Evolutionary conservation across 2,329 filamentous ascomycete genomes (phyloP), one percentile per base, ranked within the genome.

Genomic region (Balansia obtecta): DNA sequence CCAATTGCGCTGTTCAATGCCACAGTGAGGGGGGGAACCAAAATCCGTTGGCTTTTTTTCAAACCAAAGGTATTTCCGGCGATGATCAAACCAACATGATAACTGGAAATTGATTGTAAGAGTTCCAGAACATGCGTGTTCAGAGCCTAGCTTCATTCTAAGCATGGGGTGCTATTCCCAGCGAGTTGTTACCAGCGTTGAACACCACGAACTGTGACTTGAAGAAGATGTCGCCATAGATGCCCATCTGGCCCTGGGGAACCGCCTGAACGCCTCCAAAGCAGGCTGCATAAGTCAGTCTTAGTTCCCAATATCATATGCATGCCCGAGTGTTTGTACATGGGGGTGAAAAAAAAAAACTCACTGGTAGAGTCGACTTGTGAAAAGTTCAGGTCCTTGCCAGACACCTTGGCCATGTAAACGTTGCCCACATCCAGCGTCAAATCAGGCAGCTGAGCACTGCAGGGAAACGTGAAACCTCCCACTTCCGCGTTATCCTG

Each of bases 251-350:
- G 13, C 54, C 55, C 0, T 68, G 68, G 1, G 73, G 70, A 45
- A 76, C 78, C 33, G 75, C 72, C 67, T 87, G 83, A 16, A 87
- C 66, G 57, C 82, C 83, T 53, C 82, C 83, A 56, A 83, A 86
- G 70, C 83, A 87, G 50, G 70, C 73, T 76, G 22, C 4, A 38
- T 2, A 20, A 5, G 40, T 42, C 11, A 42, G 40, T 42, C 3
- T 42, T 22, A 10, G 13, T 20, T 12, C 40, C 13, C 4, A 27
- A 27, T 27, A 27, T 27, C 27, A 27, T 27, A 27, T 27, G 8
- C 7, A 27, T 27, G 27, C 27, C 5, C 8, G 27, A 6, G 27
- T 27, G 27, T 27, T 7, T 27, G 7, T 27, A 27, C 7, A 7
- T 6, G 27, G 27, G 27, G 16, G n/a, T n/a, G n/a, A n/a, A n/a